These are phyloP conservation scores for Cucurbita ficifolia DNA, from an alignment of 306 rosid genomes.

Conservation along the genomic window DNA sequence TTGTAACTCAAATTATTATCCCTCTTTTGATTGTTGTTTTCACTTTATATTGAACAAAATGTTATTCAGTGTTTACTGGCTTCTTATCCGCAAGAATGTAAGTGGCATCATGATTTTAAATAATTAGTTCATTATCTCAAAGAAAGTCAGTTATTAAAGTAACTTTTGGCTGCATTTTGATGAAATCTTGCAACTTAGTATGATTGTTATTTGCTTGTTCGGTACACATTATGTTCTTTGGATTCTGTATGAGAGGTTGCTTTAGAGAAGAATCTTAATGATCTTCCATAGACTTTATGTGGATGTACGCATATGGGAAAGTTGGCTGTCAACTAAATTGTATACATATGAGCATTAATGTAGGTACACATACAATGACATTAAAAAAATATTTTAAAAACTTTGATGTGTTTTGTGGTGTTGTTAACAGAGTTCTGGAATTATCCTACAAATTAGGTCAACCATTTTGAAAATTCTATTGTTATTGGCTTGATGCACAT, in stretches of 20 bases:
- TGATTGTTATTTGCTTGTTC: not conserved
- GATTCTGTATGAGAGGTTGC: not conserved
- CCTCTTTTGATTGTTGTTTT: not conserved
- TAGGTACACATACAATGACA: not conserved
- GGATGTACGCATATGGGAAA: not conserved
- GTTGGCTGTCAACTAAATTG: not conserved
- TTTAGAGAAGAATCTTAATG: not conserved
- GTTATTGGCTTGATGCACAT: not conserved
- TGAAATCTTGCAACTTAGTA: not conserved
- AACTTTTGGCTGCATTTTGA: not conserved
- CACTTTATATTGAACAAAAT: not conserved
- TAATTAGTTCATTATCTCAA: not conserved
- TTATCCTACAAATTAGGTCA: not conserved
- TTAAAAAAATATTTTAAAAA: not conserved
- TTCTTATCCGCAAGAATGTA: not conserved
- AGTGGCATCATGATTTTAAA: not conserved
- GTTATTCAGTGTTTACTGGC: not conserved
- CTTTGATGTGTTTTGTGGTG: not conserved
- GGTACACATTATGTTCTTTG: not conserved
- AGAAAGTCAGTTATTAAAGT: not conserved
- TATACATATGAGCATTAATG: not conserved
- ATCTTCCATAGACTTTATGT: not conserved
- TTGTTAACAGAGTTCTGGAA: not conserved
- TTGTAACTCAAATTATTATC: not conserved
- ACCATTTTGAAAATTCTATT: not conserved